Conservation (phyloP, 2,329 filamentous ascomycete species). For the Colletotrichum eremochloae region DNA sequence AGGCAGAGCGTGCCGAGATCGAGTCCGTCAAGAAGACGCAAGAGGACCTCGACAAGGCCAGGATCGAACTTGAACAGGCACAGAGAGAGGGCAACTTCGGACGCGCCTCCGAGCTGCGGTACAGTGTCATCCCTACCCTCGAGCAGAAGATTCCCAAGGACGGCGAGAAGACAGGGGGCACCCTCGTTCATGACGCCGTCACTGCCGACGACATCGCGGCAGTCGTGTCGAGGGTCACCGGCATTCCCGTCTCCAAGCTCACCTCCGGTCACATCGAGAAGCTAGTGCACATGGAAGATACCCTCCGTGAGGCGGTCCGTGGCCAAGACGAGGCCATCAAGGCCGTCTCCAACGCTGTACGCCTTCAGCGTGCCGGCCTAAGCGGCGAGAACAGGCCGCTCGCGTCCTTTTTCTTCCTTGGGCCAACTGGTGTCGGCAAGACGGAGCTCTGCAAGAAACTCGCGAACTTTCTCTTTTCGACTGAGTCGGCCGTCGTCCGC, state of each 20-base stretch:
- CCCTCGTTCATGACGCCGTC: slow-evolving; percentile 92
- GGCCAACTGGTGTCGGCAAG: slow-evolving; percentile 96
- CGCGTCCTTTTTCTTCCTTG: slow-evolving; percentile 97
- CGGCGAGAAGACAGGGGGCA: slow-evolving; percentile 64
- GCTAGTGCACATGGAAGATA: slow-evolving; percentile 95
- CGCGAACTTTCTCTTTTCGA: slow-evolving; percentile 92
- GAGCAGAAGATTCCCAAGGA: slow-evolving; percentile 86
- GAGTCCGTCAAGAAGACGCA: slow-evolving; percentile 89
- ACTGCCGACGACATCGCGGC: slow-evolving; percentile 93
- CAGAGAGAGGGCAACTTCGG: slow-evolving; percentile 91
- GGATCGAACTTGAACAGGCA: slow-evolving; percentile 87
- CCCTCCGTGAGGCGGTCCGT: slow-evolving; percentile 83
- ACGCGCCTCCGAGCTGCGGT: slow-evolving; percentile 90
- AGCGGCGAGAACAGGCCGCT: slow-evolving; percentile 92
- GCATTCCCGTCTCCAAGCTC: slow-evolving; percentile 92
- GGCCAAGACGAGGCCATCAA: slow-evolving; percentile 95
- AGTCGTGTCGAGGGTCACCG: slow-evolving; percentile 91
- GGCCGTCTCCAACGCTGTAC: slow-evolving; percentile 91
- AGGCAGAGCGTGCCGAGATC: slow-evolving; percentile 88
- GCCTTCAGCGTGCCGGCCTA: slow-evolving; percentile 92
- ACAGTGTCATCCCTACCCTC: slow-evolving; percentile 85
- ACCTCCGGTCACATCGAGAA: slow-evolving; percentile 96
- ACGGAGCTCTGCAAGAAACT: slow-evolving; percentile 98
- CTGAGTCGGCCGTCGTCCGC: slow-evolving; percentile 88
- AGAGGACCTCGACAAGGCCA: slow-evolving; percentile 87